Conservation (phyloP, 78 protist species). For the Bigelowiella natans region DNA sequence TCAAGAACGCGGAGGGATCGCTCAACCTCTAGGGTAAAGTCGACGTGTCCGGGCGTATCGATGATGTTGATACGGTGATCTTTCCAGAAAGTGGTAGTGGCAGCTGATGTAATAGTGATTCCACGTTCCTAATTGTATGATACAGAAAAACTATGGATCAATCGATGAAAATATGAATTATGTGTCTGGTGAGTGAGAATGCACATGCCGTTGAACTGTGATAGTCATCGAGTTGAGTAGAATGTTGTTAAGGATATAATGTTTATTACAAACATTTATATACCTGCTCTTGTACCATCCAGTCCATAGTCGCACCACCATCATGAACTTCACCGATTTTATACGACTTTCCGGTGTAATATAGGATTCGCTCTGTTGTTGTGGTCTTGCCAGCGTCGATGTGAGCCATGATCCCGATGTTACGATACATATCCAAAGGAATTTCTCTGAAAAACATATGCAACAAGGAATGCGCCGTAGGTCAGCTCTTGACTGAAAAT, state of each 20-base stretch:
- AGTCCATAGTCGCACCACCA: conserved; percentile 88
- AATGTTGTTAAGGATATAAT: neutral
- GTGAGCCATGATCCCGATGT: conserved; percentile 48
- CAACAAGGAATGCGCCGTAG: too few relatives aligned
- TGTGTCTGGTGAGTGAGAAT: too few relatives aligned
- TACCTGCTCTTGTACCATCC: conserved; percentile 84
- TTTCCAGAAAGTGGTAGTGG: conserved; percentile 78
- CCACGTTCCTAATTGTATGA: conserved; percentile 44
- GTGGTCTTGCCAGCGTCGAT: conserved; percentile 85
- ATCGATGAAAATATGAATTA: too few relatives aligned
- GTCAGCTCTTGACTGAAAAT: too few relatives aligned
- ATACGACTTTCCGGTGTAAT: conserved; percentile 63
- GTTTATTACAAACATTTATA: neutral
- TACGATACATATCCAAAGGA: neutral
- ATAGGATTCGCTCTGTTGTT: conserved; percentile 85
- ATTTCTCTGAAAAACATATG: neutral
- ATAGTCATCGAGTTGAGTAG: too few relatives aligned
- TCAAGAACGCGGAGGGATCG: conserved; percentile 49
- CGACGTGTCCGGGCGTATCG: conserved; percentile 96
- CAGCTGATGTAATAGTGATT: conserved; percentile 92
- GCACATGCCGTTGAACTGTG: too few relatives aligned
- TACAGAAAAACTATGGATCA: too few relatives aligned
- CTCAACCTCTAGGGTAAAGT: conserved; percentile 90
- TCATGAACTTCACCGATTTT: conserved; percentile 60
- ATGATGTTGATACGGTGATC: conserved; percentile 77